Evolutionary conservation across 2,329 filamentous ascomycete species (phyloP).

Genomic region (Paecilomyces formosus): DNA sequence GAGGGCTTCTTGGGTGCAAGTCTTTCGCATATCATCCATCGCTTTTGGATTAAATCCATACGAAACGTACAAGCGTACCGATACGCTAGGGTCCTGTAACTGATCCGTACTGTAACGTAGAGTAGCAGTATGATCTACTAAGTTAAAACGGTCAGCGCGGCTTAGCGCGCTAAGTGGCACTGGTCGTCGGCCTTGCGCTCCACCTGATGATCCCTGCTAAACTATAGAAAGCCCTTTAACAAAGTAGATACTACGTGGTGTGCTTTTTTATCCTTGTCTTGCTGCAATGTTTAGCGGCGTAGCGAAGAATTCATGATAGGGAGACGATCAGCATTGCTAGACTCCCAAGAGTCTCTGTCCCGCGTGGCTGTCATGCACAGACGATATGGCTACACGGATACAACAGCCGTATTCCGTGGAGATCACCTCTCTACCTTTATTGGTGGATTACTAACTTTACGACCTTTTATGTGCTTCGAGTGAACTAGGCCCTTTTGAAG

Average conservation of each 20-base stretch:
- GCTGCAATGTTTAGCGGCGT: not conserved
- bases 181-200: not conserved
- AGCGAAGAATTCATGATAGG: not conserved
- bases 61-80: not conserved
- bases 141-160: not conserved
- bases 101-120: not conserved
- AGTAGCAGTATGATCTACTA: not conserved
- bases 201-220: not conserved
- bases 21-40: too few species aligned
- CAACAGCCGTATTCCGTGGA: not conserved
- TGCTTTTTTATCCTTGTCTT: not conserved
- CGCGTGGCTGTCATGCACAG: not conserved
- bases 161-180: not conserved
- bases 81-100: not conserved
- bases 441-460: not conserved
- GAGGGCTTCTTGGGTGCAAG: too few species aligned
- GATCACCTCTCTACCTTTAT: not conserved
- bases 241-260: not conserved
- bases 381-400: not conserved
- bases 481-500: not conserved
- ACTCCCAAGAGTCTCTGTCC: not conserved
- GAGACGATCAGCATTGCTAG: not conserved
- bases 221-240: not conserved
- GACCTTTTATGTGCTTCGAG: not conserved
- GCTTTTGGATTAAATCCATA: not conserved